Conservation (phyloP, 2,329 filamentous ascomycete species). For the Plectosphaerella cucumerina region DNA sequence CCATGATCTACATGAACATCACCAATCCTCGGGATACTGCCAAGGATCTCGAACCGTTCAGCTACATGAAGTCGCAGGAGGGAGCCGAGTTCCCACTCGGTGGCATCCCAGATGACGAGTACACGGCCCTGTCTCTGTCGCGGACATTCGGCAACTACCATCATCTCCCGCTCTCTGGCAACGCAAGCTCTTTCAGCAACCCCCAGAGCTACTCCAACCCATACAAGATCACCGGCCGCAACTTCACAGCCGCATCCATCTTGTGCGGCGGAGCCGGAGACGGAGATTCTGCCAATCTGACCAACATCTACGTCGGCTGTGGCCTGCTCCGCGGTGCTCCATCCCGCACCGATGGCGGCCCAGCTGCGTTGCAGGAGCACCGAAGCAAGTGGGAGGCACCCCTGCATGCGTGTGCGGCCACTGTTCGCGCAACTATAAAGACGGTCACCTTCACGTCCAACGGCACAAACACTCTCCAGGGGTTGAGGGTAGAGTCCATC, state of each 20-base stretch:
- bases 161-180: neutral
- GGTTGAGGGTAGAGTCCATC: conserved; percentile 27
- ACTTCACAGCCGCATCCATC: conserved; percentile 20
- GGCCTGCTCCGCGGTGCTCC: conserved; percentile 35
- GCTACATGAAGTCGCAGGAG: neutral
- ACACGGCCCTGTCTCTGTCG: neutral
- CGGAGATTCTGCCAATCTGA: conserved; percentile 32
- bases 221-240: conserved; percentile 17
- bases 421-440: conserved; percentile 38
- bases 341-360: conserved; percentile 25
- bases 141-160: neutral
- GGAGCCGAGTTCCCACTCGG: neutral
- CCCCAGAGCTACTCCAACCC: conserved; percentile 22
- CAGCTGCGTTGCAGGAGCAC: conserved; percentile 30
- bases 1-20: conserved; percentile 34
- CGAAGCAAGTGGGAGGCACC: conserved; percentile 36
- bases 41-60: neutral
- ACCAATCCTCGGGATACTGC: conserved; percentile 17
- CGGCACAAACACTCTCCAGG: conserved; percentile 27
- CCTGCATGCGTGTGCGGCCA: conserved; percentile 36
- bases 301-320: conserved; percentile 33
- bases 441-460: conserved; percentile 38
- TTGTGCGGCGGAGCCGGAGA: conserved; percentile 25
- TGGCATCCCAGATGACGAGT: neutral
- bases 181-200: neutral